phyloP scores from a whole-genome alignment of 2,329 filamentous ascomycete genomes.

The Aspergillus fijiensis region DNA sequence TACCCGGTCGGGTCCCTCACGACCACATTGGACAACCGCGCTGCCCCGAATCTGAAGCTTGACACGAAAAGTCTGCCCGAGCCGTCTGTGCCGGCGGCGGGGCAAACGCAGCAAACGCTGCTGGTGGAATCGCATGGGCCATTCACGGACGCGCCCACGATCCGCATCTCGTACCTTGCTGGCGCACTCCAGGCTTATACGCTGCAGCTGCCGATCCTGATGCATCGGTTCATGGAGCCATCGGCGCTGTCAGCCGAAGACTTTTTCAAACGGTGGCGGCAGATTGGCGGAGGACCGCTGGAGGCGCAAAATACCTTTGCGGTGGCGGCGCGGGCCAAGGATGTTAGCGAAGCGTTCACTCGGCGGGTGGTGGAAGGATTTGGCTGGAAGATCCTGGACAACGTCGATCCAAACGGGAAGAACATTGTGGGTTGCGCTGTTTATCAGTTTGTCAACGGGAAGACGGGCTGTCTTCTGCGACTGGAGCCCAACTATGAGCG shows the following conservation, averaged over 20 bases:
- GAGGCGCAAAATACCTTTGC: slow-evolving; percentile 88
- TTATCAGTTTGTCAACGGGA: slow-evolving; percentile 75
- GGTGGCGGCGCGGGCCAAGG: slow-evolving; percentile 58
- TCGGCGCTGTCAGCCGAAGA: slow-evolving; percentile 84
- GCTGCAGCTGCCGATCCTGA: slow-evolving; percentile 79
- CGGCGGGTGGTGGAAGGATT: slow-evolving; percentile 76
- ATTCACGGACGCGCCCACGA: slow-evolving; percentile 79
- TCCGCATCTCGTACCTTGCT: slow-evolving; percentile 90
- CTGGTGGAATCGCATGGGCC: slow-evolving; percentile 86
- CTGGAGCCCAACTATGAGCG: slow-evolving; percentile 92
- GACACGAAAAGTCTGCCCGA: slow-evolving; percentile 89
- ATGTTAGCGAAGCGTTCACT: slow-evolving; percentile 70
- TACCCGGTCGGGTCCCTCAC: slow-evolving; percentile 86
- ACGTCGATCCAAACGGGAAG: slow-evolving; percentile 87
- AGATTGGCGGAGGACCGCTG: slow-evolving; percentile 84
- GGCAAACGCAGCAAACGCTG: slow-evolving; percentile 87
- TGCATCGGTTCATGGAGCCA: slow-evolving; percentile 96
- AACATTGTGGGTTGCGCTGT: slow-evolving; percentile 89
- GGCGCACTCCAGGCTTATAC: slow-evolving; percentile 91
- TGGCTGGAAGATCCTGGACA: slow-evolving; percentile 80
- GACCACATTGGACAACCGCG: slow-evolving; percentile 77
- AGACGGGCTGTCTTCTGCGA: slow-evolving; percentile 89
- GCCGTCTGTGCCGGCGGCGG: slow-evolving; percentile 69
- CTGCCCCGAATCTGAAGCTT: slow-evolving; percentile 68
- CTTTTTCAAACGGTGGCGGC: slow-evolving; percentile 99